Percentiles rank a stretch among this genome's conserved stretches.
These are phyloP conservation scores for Monosporascus sp. DNA, from an alignment of 2,329 filamentous ascomycete genomes.

Conservation along the genomic window DNA sequence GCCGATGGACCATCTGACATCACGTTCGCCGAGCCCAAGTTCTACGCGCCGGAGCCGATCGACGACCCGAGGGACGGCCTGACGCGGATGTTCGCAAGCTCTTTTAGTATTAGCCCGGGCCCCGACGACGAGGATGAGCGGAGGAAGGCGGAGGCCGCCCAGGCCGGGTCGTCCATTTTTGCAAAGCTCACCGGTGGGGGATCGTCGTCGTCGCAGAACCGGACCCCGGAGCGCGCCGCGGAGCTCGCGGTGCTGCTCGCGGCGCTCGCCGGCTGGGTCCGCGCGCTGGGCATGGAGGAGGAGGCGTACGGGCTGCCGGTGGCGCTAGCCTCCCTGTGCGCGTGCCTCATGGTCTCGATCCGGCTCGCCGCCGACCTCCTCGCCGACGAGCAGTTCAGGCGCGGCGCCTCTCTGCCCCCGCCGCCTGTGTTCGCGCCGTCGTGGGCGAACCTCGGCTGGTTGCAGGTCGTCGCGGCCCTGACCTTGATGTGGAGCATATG, in stretches of 20 bases:
- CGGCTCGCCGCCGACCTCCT: conserved; percentile 26
- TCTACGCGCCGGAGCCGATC: conserved; percentile 24
- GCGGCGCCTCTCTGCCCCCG: neutral
- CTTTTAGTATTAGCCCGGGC: conserved; percentile 27
- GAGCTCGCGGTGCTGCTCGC: conserved; percentile 22
- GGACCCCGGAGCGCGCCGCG: conserved; percentile 14
- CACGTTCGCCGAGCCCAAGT: conserved; percentile 22
- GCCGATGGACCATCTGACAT: conserved; percentile 12
- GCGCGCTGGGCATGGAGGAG: conserved; percentile 19
- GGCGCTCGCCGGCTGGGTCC: conserved; percentile 23
- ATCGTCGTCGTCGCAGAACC: conserved; percentile 7
- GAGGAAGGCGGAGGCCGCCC: conserved; percentile 1
- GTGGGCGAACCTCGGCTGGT: conserved; percentile 22
- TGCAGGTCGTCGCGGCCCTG: conserved; percentile 20
- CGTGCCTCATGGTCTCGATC: conserved; percentile 24
- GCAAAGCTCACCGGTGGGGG: neutral
- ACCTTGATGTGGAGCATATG: conserved; percentile 25
- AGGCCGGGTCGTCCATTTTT: conserved; percentile 1
- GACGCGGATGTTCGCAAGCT: conserved; percentile 27
- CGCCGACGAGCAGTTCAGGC: conserved; percentile 19
- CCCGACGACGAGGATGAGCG: conserved; percentile 17
- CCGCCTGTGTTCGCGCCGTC: conserved; percentile 18
- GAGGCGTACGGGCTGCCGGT: conserved; percentile 19
- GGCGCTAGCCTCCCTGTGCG: conserved; percentile 22
- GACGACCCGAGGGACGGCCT: conserved; percentile 27